Evolutionary conservation across 441 rosid genomes (phyloP).

Genomic region (Erodium texanum): DNA sequence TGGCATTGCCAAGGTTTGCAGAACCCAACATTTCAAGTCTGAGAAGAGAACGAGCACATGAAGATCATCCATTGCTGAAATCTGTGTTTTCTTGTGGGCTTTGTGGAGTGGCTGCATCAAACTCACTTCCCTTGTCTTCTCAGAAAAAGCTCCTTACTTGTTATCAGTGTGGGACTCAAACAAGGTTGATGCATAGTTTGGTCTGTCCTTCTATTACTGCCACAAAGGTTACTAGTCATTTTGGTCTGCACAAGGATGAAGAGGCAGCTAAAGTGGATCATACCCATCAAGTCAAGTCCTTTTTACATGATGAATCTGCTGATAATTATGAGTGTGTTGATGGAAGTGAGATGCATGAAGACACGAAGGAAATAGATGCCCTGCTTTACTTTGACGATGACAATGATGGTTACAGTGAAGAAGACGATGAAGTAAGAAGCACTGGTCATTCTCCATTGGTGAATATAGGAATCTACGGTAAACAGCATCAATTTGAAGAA

Average conservation of each 20-base stretch:
- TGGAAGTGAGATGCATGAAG: conserved; percentile 40
- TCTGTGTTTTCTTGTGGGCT: conserved; percentile 12
- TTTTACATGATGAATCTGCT: conserved; percentile 10
- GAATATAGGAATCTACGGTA: conserved; percentile 27
- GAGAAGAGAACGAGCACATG: conserved; percentile 24
- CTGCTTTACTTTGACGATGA: conserved; percentile 50
- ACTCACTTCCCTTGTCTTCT: conserved; percentile 19
- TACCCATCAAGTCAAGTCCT: background rate
- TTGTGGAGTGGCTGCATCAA: conserved; percentile 3
- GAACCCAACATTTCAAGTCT: conserved; percentile 20
- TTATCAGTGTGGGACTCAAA: conserved; percentile 42
- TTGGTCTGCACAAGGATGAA: background rate
- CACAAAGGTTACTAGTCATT: background rate
- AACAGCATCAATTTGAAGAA: conserved; percentile 22
- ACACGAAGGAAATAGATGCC: conserved; percentile 49
- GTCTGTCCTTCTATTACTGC: conserved; percentile 15
- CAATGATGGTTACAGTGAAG: conserved; percentile 13
- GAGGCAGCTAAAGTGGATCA: background rate
- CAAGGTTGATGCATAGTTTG: conserved; percentile 34
- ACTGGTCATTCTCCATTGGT: conserved; percentile 49
- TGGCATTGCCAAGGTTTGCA: conserved; percentile 21
- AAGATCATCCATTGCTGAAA: conserved; percentile 18
- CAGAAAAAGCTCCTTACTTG: conserved; percentile 43
- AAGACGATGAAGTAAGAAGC: conserved; percentile 46
- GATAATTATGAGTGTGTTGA: conserved; percentile 19